phyloP scores from a whole-genome alignment of 2,329 filamentous ascomycete genomes.

The Penicillium sp. region DNA sequence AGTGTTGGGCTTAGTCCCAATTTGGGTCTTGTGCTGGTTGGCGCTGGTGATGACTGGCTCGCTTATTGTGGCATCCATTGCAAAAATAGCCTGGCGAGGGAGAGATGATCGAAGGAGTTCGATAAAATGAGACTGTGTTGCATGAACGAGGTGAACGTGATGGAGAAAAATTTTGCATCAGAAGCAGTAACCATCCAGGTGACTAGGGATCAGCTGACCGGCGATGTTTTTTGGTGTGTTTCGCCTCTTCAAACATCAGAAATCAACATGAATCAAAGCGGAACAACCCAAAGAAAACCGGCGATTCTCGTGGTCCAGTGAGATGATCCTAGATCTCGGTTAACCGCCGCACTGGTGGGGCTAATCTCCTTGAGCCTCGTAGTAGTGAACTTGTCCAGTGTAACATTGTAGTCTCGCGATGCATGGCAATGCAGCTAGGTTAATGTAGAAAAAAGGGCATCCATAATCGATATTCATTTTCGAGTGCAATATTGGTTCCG shows the following conservation, averaged over 20 bases:
- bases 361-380: background rate
- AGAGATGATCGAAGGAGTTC: background rate
- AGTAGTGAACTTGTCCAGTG: background rate
- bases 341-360: background rate
- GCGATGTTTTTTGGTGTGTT: background rate
- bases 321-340: background rate
- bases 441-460: background rate
- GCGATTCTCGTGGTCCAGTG: background rate
- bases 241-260: background rate
- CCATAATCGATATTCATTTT: background rate
- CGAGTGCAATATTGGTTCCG: background rate
- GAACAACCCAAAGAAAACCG: background rate
- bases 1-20: background rate
- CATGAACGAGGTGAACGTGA: background rate
- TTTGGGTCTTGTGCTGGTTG: background rate
- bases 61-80: constrained; percentile 1
- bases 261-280: background rate
- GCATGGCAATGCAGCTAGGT: background rate
- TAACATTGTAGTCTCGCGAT: background rate
- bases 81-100: constrained; percentile 3
- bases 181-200: background rate
- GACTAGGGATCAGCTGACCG: background rate
- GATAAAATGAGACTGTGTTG: background rate
- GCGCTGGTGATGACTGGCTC: constrained; percentile 3
- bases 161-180: background rate